Conservation (phyloP, 2,329 filamentous ascomycete genomes). For the Paecilomyces sp. region DNA sequence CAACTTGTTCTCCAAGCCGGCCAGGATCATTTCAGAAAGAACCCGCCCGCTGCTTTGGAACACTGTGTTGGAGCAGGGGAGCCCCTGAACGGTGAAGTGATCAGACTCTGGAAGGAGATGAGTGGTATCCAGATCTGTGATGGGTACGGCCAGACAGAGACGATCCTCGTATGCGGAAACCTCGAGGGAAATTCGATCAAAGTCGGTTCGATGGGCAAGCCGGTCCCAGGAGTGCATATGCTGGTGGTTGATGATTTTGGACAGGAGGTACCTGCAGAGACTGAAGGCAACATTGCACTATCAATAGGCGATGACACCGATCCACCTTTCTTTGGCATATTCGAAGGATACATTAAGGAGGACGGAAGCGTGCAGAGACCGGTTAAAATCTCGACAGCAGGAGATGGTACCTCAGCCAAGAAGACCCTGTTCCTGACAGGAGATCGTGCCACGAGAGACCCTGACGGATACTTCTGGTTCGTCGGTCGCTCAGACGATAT, state of each 20-base stretch:
- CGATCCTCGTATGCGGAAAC: slow-evolving; percentile 33
- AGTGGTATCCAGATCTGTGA: slow-evolving; percentile 31
- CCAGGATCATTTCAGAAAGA: slow-evolving; percentile 20
- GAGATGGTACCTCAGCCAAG: background rate
- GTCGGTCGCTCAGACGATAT: slow-evolving; percentile 30
- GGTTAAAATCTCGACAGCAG: background rate
- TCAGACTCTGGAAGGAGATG: slow-evolving; percentile 27
- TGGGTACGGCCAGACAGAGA: slow-evolving; percentile 37
- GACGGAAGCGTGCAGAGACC: background rate
- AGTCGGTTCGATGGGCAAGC: slow-evolving; percentile 31
- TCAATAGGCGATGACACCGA: background rate
- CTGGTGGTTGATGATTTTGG: background rate
- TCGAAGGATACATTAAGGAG: background rate
- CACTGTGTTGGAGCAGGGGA: slow-evolving; percentile 35
- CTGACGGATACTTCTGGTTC: slow-evolving; percentile 30
- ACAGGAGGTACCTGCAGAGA: background rate
- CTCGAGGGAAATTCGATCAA: slow-evolving; percentile 25
- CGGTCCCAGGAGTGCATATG: background rate
- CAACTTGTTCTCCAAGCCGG: slow-evolving; percentile 14
- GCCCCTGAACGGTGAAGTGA: slow-evolving; percentile 34
- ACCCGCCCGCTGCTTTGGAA: slow-evolving; percentile 20
- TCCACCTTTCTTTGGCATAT: background rate
- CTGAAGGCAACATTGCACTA: background rate
- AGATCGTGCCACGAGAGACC: slow-evolving; percentile 25
- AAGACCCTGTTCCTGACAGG: slow-evolving; percentile 29